A percentile compares a stretch with the other conserved stretches of the same genome.
phyloP scores from a whole-genome alignment of 2,329 filamentous ascomycete genomes.

The Colletotrichum graminicola region DNA sequence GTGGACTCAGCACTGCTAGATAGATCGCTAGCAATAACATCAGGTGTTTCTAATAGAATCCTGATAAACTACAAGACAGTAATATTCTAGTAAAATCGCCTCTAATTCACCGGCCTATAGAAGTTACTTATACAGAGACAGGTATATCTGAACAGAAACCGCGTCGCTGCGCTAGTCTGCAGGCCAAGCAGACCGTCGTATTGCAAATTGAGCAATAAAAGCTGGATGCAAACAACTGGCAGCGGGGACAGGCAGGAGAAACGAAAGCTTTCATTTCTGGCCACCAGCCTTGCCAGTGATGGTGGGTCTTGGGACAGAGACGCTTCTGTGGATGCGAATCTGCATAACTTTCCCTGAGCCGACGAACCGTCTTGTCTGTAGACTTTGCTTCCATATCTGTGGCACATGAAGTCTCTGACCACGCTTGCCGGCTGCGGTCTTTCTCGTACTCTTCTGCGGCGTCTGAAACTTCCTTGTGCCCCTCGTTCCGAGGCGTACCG shows the following conservation, averaged over 20 bases:
- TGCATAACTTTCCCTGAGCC: not conserved
- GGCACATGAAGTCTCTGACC: not conserved
- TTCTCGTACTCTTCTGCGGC: not conserved
- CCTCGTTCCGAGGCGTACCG: not conserved
- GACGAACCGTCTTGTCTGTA: too few relatives aligned
- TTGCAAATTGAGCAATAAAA: conserved; percentile 1
- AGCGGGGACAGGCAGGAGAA: not conserved
- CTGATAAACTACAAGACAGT: not conserved
- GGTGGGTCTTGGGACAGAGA: not conserved
- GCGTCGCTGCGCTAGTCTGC: not conserved
- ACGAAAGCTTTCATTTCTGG: not conserved
- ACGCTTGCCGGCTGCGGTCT: too few relatives aligned
- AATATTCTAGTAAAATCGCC: not conserved
- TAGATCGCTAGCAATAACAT: too few relatives aligned
- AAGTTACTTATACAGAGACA: not conserved
- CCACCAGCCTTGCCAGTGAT: conserved; percentile 5
- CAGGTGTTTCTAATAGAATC: not conserved
- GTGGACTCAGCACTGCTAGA: too few relatives aligned
- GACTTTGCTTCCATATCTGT: not conserved
- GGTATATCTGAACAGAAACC: not conserved
- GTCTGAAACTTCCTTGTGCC: not conserved
- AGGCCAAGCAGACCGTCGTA: not conserved
- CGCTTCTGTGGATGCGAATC: not conserved
- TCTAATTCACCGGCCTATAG: not conserved
- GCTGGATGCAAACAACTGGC: not conserved